Evolutionary conservation across 2,329 filamentous ascomycete species (phyloP).

Genomic region (Gnomoniopsis smithogilvyi): DNA sequence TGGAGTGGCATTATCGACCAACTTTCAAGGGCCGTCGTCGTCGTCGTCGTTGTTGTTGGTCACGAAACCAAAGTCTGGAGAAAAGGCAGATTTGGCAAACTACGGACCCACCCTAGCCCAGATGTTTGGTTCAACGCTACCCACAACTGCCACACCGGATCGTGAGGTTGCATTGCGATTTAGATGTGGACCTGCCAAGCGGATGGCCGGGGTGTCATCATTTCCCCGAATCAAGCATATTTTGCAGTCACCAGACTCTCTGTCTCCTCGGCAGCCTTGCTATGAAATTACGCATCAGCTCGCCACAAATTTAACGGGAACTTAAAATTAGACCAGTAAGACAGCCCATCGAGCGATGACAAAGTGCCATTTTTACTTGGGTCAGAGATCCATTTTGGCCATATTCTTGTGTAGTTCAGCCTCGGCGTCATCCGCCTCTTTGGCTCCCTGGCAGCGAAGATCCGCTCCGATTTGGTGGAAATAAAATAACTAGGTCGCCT

Average conservation of each 20-base stretch:
- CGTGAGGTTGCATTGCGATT: not conserved
- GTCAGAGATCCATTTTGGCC: not conserved
- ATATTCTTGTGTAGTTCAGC: not conserved
- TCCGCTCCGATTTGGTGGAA: conserved; percentile 19
- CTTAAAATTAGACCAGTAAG: too few species aligned
- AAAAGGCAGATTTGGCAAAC: too few species aligned
- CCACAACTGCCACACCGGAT: not conserved
- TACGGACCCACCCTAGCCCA: not conserved
- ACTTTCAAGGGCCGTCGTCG: too few species aligned
- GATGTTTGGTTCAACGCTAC: not conserved
- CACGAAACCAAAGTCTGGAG: not conserved
- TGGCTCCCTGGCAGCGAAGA: conserved; percentile 12
- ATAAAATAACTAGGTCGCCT: conserved; percentile 21
- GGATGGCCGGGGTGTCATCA: not conserved
- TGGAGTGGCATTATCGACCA: too few species aligned
- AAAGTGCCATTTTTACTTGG: too few species aligned
- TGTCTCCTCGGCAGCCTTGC: not conserved
- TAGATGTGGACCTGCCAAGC: not conserved
- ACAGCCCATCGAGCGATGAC: too few species aligned
- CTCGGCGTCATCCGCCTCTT: conserved; percentile 3
- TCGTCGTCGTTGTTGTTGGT: too few species aligned
- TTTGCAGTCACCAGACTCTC: too few species aligned
- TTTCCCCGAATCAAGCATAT: not conserved
- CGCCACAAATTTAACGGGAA: too few species aligned
- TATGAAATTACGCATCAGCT: not conserved